Evolutionary conservation across 495 filamentous ascomycete genomes (phyloP).

Genomic region (Lasiosphaeris hirsuta): DNA sequence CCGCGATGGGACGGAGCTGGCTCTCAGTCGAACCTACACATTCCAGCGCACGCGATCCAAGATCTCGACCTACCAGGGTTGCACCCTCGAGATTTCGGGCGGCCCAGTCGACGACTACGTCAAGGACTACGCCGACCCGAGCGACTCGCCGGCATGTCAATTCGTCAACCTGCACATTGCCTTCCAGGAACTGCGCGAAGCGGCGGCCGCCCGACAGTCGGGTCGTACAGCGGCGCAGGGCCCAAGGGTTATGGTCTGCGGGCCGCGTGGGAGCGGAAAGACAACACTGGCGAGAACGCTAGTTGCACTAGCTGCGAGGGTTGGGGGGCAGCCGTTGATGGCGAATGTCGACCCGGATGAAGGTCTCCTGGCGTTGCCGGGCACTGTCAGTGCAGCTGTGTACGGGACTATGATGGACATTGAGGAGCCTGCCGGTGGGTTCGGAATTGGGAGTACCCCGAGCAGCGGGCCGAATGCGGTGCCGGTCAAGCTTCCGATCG

Average conservation of each 20-base stretch:
- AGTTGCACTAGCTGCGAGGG: slow-evolving; percentile 73
- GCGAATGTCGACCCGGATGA: slow-evolving; percentile 85
- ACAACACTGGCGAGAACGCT: slow-evolving; percentile 79
- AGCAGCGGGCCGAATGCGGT: slow-evolving; percentile 84
- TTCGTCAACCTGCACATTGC: slow-evolving; percentile 88
- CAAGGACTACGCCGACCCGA: slow-evolving; percentile 63
- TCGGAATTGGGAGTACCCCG: slow-evolving; percentile 79
- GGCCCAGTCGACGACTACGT: slow-evolving; percentile 41
- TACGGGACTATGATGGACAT: slow-evolving; percentile 85
- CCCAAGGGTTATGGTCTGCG: slow-evolving; percentile 81
- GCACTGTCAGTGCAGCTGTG: slow-evolving; percentile 76
- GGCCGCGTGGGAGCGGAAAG: slow-evolving; percentile 78
- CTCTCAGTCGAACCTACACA: slow-evolving; percentile 71
- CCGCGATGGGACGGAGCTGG: slow-evolving; percentile 93
- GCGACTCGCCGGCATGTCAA: slow-evolving; percentile 79
- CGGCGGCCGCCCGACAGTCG: slow-evolving; percentile 30
- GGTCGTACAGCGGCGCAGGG: slow-evolving; percentile 37
- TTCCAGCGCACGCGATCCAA: slow-evolving; percentile 82
- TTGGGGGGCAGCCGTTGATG: slow-evolving; percentile 73
- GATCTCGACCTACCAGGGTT: slow-evolving; percentile 89
- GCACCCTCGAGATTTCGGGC: slow-evolving; percentile 65
- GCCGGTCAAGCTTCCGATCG: slow-evolving; percentile 86
- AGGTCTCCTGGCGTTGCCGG: slow-evolving; percentile 80
- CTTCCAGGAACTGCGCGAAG: slow-evolving; percentile 63
- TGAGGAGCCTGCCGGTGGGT: slow-evolving; percentile 65